These are phyloP conservation scores for Trametes maxima DNA, from an alignment of 768 basidiomycete genomes.

Conservation along the genomic window DNA sequence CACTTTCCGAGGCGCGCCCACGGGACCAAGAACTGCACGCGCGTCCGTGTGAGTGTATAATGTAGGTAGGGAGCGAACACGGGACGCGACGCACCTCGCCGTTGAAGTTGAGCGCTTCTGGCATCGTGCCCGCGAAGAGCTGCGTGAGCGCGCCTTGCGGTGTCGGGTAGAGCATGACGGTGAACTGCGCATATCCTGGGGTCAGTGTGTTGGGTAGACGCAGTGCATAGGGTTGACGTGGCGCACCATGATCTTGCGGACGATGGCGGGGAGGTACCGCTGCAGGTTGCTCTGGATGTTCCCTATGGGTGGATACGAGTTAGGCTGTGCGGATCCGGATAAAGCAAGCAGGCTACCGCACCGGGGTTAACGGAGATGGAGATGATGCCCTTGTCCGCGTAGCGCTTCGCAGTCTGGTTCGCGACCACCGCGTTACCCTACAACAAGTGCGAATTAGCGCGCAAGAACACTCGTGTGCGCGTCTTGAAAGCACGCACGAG, in stretches of 20 bases:
- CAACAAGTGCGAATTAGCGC: not conserved
- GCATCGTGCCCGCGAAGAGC: slow-evolving; percentile 39
- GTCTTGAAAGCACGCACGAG: slow-evolving; percentile 38
- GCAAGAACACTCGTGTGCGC: not conserved
- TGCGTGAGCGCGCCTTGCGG: slow-evolving; percentile 36
- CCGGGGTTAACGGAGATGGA: slow-evolving; percentile 51
- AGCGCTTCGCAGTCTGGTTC: slow-evolving; percentile 50
- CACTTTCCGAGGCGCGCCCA: slow-evolving; percentile 30
- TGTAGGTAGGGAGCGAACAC: too few species aligned
- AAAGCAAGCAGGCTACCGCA: not conserved
- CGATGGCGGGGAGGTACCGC: not conserved
- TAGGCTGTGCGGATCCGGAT: slow-evolving; percentile 33
- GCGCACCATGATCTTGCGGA: slow-evolving; percentile 13
- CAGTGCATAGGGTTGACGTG: too few species aligned
- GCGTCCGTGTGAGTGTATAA: not conserved
- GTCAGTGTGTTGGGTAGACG: not conserved
- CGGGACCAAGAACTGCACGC: slow-evolving; percentile 26
- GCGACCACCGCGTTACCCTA: slow-evolving; percentile 51
- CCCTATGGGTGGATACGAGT: slow-evolving; percentile 3
- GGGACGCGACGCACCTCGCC: slow-evolving; percentile 40
- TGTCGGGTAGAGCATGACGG: slow-evolving; percentile 32
- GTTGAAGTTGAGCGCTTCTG: slow-evolving; percentile 40
- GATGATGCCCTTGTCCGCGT: slow-evolving; percentile 47
- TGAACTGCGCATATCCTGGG: not conserved
- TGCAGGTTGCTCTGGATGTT: slow-evolving; percentile 25